phyloP scores from a whole-genome alignment of 2,329 filamentous ascomycete genomes.

The Ambrosiella beaveri region DNA sequence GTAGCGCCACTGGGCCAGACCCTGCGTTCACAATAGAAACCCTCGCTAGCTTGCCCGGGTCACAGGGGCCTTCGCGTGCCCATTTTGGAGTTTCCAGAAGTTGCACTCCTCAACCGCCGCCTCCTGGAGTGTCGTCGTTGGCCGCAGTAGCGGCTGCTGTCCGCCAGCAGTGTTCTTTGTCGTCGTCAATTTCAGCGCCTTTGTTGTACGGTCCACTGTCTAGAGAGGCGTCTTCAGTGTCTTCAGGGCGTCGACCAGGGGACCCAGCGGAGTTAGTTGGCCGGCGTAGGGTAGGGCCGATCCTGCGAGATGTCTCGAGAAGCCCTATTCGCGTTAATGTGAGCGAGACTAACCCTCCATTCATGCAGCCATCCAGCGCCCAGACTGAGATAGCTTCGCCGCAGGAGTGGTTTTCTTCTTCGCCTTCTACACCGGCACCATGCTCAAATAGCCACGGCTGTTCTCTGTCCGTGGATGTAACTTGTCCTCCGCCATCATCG shows the following conservation, averaged over 20 bases:
- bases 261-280: not conserved
- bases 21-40: not conserved
- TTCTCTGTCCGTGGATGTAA: not conserved
- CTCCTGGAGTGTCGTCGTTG: not conserved
- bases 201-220: not conserved
- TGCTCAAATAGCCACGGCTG: not conserved
- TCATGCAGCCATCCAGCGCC: slow-evolving; percentile 10
- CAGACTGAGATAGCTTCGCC: slow-evolving; percentile 11
- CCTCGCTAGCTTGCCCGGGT: not conserved
- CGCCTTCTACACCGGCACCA: too few relatives aligned
- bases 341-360: slow-evolving; percentile 2
- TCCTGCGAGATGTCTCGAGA: slow-evolving; percentile 33
- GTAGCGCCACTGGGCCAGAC: not conserved
- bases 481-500: not conserved
- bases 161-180: not conserved
- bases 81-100: not conserved
- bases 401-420: slow-evolving; percentile 3
- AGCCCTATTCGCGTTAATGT: slow-evolving; percentile 34
- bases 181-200: not conserved
- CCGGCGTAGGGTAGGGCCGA: slow-evolving; percentile 22
- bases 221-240: not conserved
- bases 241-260: not conserved
- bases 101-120: not conserved
- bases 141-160: not conserved
- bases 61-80: not conserved